Base-by-base conservation (phyloP, 345 rosid species). In the Erodium maritimum region DNA sequence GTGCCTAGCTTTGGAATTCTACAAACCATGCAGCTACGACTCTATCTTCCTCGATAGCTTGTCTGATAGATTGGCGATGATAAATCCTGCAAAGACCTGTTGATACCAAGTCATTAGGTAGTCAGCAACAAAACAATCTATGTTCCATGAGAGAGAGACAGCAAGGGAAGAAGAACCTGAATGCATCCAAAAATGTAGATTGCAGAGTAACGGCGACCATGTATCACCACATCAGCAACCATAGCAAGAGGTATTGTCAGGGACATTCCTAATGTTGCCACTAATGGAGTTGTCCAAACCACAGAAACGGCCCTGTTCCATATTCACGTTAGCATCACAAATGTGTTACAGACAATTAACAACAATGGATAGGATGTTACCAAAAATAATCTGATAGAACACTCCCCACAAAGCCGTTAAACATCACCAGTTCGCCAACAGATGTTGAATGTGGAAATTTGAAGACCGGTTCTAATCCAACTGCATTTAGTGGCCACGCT, bases 241-340 rank as follows among this genome's bases (percentile, higher is more conserved):
- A 91, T 86, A 7, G 97, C 93, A 0, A 91, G 71, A 1, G 96
- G 93, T 61, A 91, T 86, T 12, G 96, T 82, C 62, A 88, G 80
- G 56, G 96, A 86, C 84, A 80, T 79, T 52, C 96, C 93, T 10
- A 84, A 58, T 17, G 95, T 81, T 0, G 95, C 93, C 9, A 88
- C 83, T 57, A 91, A 56, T 4, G 97, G 96, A 50, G 91, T 86
- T 17, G 97, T 86, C 95, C 97, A 91, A 46, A 91, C 80, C 63
- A 88, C 91, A 13, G 86, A 82, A 17, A 84, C 70, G 17, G 91
- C 91, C 96, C 95, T 88, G 84, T 71, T 42, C 3, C 48, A 42
- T 42, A 12, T 14, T 3, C 8, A 42, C 11, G 0, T 42, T 42
- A 14, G 9, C 37, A 29, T 11, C 37, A 29, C 8, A 29, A 29